Percentiles rank a stretch among this genome's conserved stretches.
Conservation (phyloP, 2,329 filamentous ascomycete genomes). For the Diplodia mutila region DNA sequence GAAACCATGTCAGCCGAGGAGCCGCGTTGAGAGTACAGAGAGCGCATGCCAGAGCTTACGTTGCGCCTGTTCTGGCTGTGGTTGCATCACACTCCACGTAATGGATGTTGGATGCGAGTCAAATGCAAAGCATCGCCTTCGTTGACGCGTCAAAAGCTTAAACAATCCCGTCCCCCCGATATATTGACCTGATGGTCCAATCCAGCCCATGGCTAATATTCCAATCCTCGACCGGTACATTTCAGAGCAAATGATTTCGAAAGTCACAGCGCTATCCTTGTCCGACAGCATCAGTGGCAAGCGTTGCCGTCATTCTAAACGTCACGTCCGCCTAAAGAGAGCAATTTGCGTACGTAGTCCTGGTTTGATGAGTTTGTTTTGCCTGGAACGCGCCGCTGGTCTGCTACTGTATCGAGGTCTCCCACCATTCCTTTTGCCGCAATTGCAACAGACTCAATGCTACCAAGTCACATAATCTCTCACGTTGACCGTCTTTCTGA, state of each 20-base stretch:
- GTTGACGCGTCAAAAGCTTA: constrained; percentile 8
- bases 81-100: not conserved
- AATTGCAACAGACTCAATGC: not conserved
- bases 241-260: not conserved
- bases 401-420: not conserved
- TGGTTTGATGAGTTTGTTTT: not conserved
- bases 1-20: not conserved
- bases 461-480: not conserved
- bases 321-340: not conserved
- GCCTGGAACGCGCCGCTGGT: not conserved
- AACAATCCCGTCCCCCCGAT: not conserved
- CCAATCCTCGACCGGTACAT: not conserved
- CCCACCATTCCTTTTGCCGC: not conserved
- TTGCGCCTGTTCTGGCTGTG: not conserved
- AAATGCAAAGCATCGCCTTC: not conserved
- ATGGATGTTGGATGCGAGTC: not conserved
- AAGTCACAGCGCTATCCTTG: not conserved
- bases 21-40: not conserved
- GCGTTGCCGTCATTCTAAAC: too few species aligned
- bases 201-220: not conserved
- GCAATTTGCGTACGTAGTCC: not conserved
- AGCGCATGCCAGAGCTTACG: not conserved
- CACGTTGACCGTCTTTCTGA: not conserved
- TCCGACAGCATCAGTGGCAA: not conserved
- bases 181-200: not conserved